Percentiles rank a stretch among this genome's conserved stretches.
Conservation (phyloP, 1,284 basidiomycete genomes). For the Rhodotorula sp. region DNA sequence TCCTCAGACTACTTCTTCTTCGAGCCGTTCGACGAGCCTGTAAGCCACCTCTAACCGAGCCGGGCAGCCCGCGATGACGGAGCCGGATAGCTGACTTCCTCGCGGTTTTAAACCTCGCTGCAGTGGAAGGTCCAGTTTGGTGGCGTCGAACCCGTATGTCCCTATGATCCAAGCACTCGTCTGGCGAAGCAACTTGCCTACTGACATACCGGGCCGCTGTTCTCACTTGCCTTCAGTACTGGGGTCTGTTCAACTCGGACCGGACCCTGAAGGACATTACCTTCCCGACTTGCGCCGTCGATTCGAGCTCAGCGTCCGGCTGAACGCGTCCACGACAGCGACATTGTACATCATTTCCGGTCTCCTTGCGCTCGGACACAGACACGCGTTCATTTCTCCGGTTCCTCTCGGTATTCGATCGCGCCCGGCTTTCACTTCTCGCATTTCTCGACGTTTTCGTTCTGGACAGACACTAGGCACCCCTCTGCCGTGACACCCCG, state of each 20-base stretch:
- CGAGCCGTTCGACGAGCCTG: slow-evolving; percentile 53
- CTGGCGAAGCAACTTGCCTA: slow-evolving; percentile 9
- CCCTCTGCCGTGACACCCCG: not conserved
- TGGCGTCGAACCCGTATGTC: slow-evolving; percentile 68
- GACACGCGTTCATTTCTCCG: not conserved
- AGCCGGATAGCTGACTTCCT: not conserved
- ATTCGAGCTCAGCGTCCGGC: slow-evolving; percentile 8
- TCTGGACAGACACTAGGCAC: not conserved
- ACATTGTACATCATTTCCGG: too few species aligned
- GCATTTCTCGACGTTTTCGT: not conserved
- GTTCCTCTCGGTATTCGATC: too few species aligned
- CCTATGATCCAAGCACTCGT: slow-evolving; percentile 14
- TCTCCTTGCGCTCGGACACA: not conserved
- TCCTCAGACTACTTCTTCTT: slow-evolving; percentile 45
- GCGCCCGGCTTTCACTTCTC: not conserved
- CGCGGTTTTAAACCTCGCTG: not conserved
- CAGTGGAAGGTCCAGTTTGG: slow-evolving; percentile 61
- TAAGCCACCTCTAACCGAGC: not conserved
- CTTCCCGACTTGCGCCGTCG: slow-evolving; percentile 30
- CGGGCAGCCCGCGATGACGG: not conserved
- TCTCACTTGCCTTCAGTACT: not conserved
- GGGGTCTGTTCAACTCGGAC: slow-evolving; percentile 56
- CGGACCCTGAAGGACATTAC: slow-evolving; percentile 41
- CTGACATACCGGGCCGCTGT: not conserved
- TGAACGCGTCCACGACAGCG: not conserved